Base-by-base conservation (phyloP, 345 rosid genomes). In the Psidium friedrichsthalianum region DNA sequence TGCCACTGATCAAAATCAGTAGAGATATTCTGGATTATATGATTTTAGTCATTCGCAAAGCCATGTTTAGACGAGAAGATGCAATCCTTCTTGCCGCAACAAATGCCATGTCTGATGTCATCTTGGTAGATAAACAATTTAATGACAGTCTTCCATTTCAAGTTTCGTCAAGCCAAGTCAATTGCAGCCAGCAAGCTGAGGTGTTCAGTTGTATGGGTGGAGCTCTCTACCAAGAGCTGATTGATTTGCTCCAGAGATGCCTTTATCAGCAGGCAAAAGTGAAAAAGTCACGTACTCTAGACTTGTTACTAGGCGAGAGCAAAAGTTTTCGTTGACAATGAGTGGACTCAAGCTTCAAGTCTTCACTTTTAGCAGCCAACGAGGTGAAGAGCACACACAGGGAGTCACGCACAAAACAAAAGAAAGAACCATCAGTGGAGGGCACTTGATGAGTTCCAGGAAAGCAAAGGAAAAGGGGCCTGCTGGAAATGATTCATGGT, bases 131-230 rank as follows among this genome's bases (percentile, higher is more conserved):
- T 87, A 94, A 94, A 88, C 92, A 93, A 85, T 87, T 93, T 86
- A 92, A 89, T 85, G 86, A 90, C 86, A 87, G 84, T 53, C 87
- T 93, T 88, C 87, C 92, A 86, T 88, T 91, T 87, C 95, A 93
- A 91, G 98, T 94, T 87, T 93, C 98, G 49, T 92, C 95, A 87
- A 96, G 98, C 92, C 96, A 96, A 92, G 95, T 98, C 86, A 93
- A 98, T 87, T 85, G 93, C 92, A 96, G 98, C 89, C 98, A 96
- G 90, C 96, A 94, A 83, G 90, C 93, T 86, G 95, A 92, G 87
- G 88, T 89, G 56, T 91, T 90, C 84, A 53, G 88, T 85, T 87
- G 87, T 85, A 83, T 82, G 57, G 89, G 90, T 53, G 92, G 90
- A 80, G 88, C 86, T 90, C 95, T 96, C 84, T 94, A 94, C 76